Base-by-base conservation (phyloP, 176 grass and related monocot genomes). In the Zizania latifolia region DNA sequence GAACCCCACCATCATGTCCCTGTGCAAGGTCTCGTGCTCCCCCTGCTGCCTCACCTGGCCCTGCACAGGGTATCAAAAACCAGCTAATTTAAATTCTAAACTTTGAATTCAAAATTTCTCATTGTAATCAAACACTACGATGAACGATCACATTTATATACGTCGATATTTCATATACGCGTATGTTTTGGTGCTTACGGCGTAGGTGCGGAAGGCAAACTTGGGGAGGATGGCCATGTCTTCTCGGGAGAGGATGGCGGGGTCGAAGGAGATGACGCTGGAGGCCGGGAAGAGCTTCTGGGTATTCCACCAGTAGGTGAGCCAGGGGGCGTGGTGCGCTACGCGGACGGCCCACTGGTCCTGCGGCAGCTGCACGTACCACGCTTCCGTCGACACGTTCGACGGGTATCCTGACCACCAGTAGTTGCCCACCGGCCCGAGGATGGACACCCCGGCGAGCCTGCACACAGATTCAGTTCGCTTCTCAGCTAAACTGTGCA, bases 331-430 rank as follows among this genome's bases (percentile, higher is more conserved):
- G 65, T 83, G 71, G 50, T 86, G 83, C 62, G 83, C 82, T 34
- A 90, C 53, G 27, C 62, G 7, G 24, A 76, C 74, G 8, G 79
- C 74, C 79, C 68, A 80, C 72, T 64, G 65, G 53, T 86, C 88
- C 22, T 43, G 48, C 1, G 32, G 40, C n/a, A 63, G 62, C 71
- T 80, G 83, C 43, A 50, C 62, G 17, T 70, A 35, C 51, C 60
- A 90, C 58, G 79, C 78, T 45, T 54, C 31, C 23, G 38, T 59
- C 19, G 83, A 58, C 39, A 79, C 8, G 36, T 76, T 75, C 8
- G 27, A 6, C 4, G 83, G 79, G 43, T 86, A 83, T 28, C 84
- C 88, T 2, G 30, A 68, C 84, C 88, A 90, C 88, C 88, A 90
- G 57, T 58, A 90, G 81, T 86, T 90, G 8, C 70, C 15, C 12